These are phyloP conservation scores for Lactarius sp. DNA, from an alignment of 768 basidiomycete genomes.

Conservation along the genomic window DNA sequence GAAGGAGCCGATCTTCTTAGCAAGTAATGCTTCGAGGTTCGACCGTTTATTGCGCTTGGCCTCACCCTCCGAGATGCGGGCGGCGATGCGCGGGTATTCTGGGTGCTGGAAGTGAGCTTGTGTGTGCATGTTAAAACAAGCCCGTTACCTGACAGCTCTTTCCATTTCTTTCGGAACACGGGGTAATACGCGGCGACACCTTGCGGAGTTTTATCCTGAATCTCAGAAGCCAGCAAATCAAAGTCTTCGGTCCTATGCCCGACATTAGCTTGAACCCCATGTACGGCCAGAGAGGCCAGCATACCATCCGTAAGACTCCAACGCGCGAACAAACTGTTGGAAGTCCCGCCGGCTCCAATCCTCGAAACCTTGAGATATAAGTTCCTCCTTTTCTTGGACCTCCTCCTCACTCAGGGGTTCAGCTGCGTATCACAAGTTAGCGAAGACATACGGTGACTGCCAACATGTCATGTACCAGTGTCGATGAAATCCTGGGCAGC, in stretches of 20 bases:
- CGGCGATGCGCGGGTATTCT: conserved; percentile 78
- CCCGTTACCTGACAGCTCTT: conserved; percentile 62
- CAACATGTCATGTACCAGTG: conserved; percentile 47
- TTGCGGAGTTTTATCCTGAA: conserved; percentile 76
- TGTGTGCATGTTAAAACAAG: background rate
- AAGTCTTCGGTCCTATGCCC: conserved; percentile 53
- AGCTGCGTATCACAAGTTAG: conserved; percentile 41
- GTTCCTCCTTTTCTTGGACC: conserved; percentile 69
- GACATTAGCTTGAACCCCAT: background rate
- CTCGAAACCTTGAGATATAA: conserved; percentile 73
- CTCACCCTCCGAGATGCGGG: conserved; percentile 86
- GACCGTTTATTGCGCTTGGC: conserved; percentile 84
- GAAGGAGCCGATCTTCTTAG: conserved; percentile 77
- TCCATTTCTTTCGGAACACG: conserved; percentile 88
- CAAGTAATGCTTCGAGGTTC: conserved; percentile 71
- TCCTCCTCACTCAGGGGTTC: conserved; percentile 91
- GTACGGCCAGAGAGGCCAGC: conserved; percentile 26
- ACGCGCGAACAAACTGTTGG: conserved; percentile 79
- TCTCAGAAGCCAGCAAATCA: conserved; percentile 71
- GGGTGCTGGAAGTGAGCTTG: background rate
- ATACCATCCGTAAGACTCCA: conserved; percentile 80
- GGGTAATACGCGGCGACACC: conserved; percentile 75
- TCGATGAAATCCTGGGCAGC: conserved; percentile 87
- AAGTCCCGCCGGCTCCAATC: conserved; percentile 93
- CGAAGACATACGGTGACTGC: background rate